These are phyloP conservation scores for Ochromonas danica DNA, from an alignment of 108 stramenopile genomes.

Conservation along the genomic window DNA sequence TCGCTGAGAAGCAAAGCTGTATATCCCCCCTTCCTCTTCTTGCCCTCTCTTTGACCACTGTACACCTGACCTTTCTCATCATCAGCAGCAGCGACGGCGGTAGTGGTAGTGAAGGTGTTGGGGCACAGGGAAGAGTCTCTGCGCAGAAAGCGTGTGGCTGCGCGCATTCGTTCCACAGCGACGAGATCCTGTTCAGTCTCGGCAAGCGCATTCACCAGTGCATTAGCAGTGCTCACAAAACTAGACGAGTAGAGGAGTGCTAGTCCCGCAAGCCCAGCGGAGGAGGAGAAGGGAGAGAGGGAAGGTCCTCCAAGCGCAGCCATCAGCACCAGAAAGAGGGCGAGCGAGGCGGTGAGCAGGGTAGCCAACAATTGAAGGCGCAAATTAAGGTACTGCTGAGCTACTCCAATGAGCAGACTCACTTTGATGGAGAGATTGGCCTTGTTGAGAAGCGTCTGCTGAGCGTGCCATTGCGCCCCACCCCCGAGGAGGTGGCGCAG, in stretches of 20 bases:
- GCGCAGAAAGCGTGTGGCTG: background rate
- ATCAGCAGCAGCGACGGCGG: background rate
- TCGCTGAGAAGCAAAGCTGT: background rate
- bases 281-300: too few species aligned
- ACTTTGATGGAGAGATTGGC: conserved; percentile 37
- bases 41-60: background rate
- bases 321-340: too few species aligned
- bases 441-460: conserved; percentile 12
- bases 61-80: background rate
- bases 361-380: conserved; percentile 48
- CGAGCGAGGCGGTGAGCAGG: conserved; percentile 42
- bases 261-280: conserved; percentile 43
- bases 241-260: conserved; percentile 42
- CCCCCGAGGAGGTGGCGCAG: conserved; percentile 39
- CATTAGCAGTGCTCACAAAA: conserved; percentile 44
- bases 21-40: background rate
- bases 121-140: background rate
- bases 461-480: conserved; percentile 33
- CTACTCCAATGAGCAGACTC: conserved; percentile 42
- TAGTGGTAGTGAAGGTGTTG: background rate
- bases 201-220: conserved; percentile 42
- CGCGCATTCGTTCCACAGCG: conserved; percentile 47
- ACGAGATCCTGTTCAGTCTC: conserved; percentile 58
- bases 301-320: too few species aligned
- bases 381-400: conserved; percentile 47